Evolutionary conservation across 2,329 filamentous ascomycete genomes (phyloP).

Genomic region (Drechslerella dactyloides): DNA sequence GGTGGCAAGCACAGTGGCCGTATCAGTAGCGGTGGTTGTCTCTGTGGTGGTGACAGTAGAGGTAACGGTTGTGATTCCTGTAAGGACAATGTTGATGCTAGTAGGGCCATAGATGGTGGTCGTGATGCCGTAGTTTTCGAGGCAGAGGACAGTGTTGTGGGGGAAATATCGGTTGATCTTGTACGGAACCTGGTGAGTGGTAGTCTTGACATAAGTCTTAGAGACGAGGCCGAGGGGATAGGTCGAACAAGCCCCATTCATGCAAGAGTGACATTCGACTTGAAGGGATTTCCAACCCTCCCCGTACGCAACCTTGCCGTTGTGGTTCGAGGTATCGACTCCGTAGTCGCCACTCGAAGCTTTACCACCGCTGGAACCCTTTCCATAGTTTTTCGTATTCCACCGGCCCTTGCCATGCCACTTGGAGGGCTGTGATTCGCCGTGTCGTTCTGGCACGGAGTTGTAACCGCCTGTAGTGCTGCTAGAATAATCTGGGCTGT

Average conservation of each 20-base stretch:
- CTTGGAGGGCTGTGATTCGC: not conserved
- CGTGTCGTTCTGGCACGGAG: not conserved
- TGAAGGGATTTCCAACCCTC: conserved; percentile 32
- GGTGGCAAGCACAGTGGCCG: not conserved
- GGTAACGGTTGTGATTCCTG: conserved; percentile 21
- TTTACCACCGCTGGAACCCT: not conserved
- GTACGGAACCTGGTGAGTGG: conserved; percentile 32
- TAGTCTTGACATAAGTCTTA: conserved; percentile 23
- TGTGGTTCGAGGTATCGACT: conserved; percentile 13
- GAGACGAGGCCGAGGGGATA: conserved; percentile 34
- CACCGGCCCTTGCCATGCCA: conserved; percentile 31
- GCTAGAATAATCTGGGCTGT: conserved; percentile 40
- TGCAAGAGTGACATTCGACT: conserved; percentile 41
- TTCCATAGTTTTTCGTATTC: conserved; percentile 7
- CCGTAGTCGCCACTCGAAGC: conserved; percentile 22
- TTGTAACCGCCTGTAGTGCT: conserved; percentile 7
- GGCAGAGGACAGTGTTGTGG: conserved; percentile 21
- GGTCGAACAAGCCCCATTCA: conserved; percentile 38
- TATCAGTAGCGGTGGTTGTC: conserved; percentile 17
- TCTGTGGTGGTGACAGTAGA: conserved; percentile 24
- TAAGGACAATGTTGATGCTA: conserved; percentile 15
- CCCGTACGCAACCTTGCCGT: conserved; percentile 34
- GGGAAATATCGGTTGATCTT: conserved; percentile 43
- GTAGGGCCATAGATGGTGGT: conserved; percentile 28
- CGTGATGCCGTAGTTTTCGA: conserved; percentile 27